Percentiles rank a stretch among this genome's conserved stretches.
These are phyloP conservation scores for Russula ochroleuca DNA, from an alignment of 768 basidiomycete species.

Conservation along the genomic window DNA sequence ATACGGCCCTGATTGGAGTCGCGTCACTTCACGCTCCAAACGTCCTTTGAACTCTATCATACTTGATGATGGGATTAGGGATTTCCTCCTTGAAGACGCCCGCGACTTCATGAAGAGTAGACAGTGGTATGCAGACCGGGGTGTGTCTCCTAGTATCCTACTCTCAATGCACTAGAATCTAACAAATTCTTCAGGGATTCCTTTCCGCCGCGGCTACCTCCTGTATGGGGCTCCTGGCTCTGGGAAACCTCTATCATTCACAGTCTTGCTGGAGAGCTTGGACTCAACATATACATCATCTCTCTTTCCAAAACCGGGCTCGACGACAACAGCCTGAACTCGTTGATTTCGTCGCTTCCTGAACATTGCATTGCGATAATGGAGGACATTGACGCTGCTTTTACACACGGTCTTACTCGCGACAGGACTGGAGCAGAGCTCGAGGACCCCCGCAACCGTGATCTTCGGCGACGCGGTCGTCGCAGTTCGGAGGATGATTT, in stretches of 20 bases:
- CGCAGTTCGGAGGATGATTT: conserved; percentile 10
- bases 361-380: no score
- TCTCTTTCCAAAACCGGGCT: no score
- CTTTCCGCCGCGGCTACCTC: conserved; percentile 78
- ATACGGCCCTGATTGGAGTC: conserved; percentile 46
- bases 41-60: no score
- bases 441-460: conserved; percentile 33
- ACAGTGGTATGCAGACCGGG: conserved; percentile 68
- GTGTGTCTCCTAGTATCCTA: conserved; percentile 32
- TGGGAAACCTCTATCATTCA: conserved; percentile 78
- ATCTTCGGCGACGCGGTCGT: conserved; percentile 30
- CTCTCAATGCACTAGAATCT: not conserved
- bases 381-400: no score
- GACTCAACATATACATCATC: no score
- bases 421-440: conserved; percentile 28
- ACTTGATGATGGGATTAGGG: conserved; percentile 65
- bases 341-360: no score
- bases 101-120: conserved; percentile 65
- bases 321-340: no score
- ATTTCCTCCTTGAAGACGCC: conserved; percentile 62
- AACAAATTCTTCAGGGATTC: conserved; percentile 42
- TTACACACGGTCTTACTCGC: conserved; percentile 44
- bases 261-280: no score
- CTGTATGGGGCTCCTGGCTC: conserved; percentile 72
- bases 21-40: conserved; percentile 55